phyloP scores from a whole-genome alignment of 1,284 basidiomycete species.

The Fomitopsis pinicola region DNA sequence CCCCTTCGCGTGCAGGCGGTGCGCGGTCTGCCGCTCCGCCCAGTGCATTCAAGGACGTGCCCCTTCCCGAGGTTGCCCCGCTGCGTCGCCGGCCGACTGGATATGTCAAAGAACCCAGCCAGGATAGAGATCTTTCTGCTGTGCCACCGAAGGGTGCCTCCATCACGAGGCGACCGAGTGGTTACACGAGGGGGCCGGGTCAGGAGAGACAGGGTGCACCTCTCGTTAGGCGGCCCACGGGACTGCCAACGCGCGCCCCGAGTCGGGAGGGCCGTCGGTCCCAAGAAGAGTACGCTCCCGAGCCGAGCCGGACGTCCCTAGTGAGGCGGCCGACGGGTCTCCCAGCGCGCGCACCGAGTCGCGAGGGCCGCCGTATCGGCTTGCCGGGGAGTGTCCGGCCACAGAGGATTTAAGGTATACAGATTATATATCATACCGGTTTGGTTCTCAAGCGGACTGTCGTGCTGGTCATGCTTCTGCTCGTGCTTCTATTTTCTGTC shows the following conservation, averaged over 20 bases:
- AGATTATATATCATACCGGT: background rate
- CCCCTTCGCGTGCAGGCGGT: background rate
- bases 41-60: background rate
- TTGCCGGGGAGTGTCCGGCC: constrained; percentile 6
- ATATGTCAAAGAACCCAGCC: background rate
- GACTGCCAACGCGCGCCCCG: background rate
- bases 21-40: background rate
- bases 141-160: background rate
- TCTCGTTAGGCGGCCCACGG: background rate
- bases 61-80: background rate
- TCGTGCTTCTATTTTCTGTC: background rate
- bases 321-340: background rate
- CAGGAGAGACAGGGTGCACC: background rate
- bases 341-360: background rate
- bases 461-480: constrained; percentile 1
- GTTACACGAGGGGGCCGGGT: background rate
- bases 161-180: background rate
- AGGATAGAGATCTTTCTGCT: background rate
- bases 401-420: constrained; percentile 1
- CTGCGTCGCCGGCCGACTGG: background rate
- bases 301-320: background rate
- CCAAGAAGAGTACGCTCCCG: background rate
- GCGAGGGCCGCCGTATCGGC: constrained; percentile 4
- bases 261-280: background rate
- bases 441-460: background rate